Conservation (phyloP, 1,284 basidiomycete species). For the Cutaneotrichosporon spelunceum region DNA sequence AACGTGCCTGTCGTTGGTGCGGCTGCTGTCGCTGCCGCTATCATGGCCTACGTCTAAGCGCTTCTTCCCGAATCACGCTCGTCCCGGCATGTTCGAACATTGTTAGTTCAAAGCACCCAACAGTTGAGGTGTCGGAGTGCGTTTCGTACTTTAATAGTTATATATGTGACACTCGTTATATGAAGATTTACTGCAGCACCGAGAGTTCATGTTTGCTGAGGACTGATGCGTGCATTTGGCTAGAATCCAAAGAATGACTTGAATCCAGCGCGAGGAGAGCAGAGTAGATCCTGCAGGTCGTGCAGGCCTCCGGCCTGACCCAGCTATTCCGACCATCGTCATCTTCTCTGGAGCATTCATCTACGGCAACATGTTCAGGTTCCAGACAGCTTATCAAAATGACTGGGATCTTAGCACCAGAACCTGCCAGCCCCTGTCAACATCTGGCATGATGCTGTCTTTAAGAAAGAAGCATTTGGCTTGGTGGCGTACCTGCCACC, state of each 20-base stretch:
- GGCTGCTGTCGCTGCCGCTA: constrained; percentile 8
- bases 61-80: background rate
- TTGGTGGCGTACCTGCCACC: too few species aligned
- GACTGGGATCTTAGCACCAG: too few species aligned
- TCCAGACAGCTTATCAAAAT: background rate
- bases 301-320: background rate
- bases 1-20: constrained; percentile 13
- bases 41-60: constrained; percentile 17
- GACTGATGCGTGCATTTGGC: background rate
- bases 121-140: background rate
- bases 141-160: constrained; percentile 5
- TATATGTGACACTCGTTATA: constrained; percentile 8
- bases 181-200: background rate
- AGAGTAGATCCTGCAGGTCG: background rate
- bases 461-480: background rate
- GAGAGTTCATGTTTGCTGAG: background rate
- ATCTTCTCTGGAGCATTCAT: background rate
- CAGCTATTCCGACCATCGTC: background rate
- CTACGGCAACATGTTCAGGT: background rate
- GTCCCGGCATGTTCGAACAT: background rate
- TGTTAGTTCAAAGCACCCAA: background rate
- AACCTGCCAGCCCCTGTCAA: background rate
- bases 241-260: background rate
- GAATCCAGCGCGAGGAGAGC: background rate
- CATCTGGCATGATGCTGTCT: background rate